Evolutionary conservation across 2,329 filamentous ascomycete genomes (phyloP).

Genomic region (Domatiomyces catenatus): DNA sequence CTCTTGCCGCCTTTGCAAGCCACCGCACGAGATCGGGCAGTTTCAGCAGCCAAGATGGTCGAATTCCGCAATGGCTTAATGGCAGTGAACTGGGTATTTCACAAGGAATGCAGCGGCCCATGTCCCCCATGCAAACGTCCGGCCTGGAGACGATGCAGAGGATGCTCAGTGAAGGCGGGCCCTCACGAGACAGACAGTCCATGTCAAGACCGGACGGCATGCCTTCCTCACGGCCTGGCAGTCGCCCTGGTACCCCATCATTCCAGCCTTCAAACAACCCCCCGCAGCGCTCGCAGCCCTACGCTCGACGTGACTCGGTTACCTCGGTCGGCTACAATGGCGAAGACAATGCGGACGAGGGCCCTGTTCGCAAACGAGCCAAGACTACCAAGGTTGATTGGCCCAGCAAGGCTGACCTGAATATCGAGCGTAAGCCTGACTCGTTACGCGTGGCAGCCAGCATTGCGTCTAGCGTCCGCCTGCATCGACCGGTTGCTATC

Average conservation of each 20-base stretch:
- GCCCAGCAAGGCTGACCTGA: constrained; percentile 50
- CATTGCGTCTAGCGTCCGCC: constrained; percentile 73
- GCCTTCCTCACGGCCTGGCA: constrained; percentile 8
- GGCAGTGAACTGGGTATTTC: constrained; percentile 1
- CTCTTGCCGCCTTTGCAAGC: constrained; percentile 38
- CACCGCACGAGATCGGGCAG: constrained; percentile 14
- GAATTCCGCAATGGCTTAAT: constrained; percentile 9
- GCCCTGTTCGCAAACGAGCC: constrained; percentile 57
- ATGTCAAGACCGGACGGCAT: neutral
- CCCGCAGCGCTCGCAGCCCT: constrained; percentile 21
- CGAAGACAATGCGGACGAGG: constrained; percentile 44
- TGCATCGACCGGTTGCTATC: constrained; percentile 55
- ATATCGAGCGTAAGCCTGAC: constrained; percentile 56
- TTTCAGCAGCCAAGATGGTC: constrained; percentile 14
- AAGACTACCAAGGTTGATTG: constrained; percentile 60
- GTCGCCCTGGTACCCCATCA: constrained; percentile 14
- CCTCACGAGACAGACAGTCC: constrained; percentile 2
- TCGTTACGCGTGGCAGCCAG: constrained; percentile 82
- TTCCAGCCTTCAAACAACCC: constrained; percentile 5
- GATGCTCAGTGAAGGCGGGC: constrained; percentile 25
- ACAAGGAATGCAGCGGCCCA: constrained; percentile 18
- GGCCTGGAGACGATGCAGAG: constrained; percentile 32
- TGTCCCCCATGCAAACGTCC: constrained; percentile 26
- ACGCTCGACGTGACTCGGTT: constrained; percentile 25
- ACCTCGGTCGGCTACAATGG: constrained; percentile 53